Evolutionary conservation across 2,329 filamentous ascomycete species (phyloP).

Genomic region (Aspergillus phoenicis): DNA sequence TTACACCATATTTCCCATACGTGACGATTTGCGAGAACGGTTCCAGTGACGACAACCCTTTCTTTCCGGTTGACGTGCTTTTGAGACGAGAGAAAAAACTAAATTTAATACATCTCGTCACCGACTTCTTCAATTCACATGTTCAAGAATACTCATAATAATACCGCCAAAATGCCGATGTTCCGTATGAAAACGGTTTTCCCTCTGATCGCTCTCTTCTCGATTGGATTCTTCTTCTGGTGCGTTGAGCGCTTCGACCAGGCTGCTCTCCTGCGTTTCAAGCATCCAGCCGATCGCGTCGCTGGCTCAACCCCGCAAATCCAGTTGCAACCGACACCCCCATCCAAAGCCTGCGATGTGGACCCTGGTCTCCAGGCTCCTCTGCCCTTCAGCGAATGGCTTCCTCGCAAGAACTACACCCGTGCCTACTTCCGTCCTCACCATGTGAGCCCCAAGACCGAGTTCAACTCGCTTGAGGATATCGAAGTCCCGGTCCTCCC

Average conservation of each 20-base stretch:
- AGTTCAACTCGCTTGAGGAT: slow-evolving; percentile 43
- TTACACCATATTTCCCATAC: slow-evolving; percentile 16
- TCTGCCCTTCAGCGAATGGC: slow-evolving; percentile 45
- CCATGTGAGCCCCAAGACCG: slow-evolving; percentile 37
- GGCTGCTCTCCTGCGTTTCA: slow-evolving; percentile 40
- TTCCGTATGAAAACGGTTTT: slow-evolving; percentile 44
- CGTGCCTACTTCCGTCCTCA: slow-evolving; percentile 46
- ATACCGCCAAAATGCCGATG: slow-evolving; percentile 41
- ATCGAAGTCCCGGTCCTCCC: slow-evolving; percentile 42
- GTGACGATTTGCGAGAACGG: slow-evolving; percentile 14
- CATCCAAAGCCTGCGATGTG: slow-evolving; percentile 35
- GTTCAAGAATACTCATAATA: slow-evolving; percentile 32
- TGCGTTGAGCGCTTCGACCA: slow-evolving; percentile 44
- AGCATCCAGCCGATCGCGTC: slow-evolving; percentile 37
- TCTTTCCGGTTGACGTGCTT: slow-evolving; percentile 15
- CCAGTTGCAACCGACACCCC: slow-evolving; percentile 25
- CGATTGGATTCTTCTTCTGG: slow-evolving; percentile 45
- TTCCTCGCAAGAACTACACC: slow-evolving; percentile 48
- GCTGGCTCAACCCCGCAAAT: slow-evolving; percentile 25
- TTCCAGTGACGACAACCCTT: slow-evolving; percentile 9
- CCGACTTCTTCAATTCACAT: slow-evolving; percentile 27
- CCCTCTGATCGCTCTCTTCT: slow-evolving; percentile 41
- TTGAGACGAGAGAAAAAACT: slow-evolving; percentile 14
- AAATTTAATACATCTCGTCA: slow-evolving; percentile 14
- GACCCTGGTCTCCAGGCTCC: slow-evolving; percentile 39